Evolutionary conservation across 495 filamentous ascomycete species (phyloP).

Genomic region (Aspergillus ellipticus): DNA sequence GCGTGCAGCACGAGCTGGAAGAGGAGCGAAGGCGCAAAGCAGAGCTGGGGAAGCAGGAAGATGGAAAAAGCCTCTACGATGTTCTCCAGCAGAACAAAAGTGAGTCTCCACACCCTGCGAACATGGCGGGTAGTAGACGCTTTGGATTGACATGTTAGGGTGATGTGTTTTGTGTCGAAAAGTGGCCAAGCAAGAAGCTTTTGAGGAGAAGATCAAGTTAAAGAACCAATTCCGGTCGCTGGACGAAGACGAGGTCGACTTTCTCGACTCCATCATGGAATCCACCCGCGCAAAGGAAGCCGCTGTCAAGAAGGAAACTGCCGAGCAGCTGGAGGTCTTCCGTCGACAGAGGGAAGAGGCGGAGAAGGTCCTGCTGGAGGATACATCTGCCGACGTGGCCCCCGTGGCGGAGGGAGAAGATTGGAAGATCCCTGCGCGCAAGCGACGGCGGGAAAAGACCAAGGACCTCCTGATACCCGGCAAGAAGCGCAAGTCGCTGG

Average conservation of each 20-base stretch:
- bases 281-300: slow-evolving; percentile 68
- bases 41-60: slow-evolving; percentile 51
- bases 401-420: slow-evolving; percentile 42
- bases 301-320: slow-evolving; percentile 67
- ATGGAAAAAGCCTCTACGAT: slow-evolving; percentile 76
- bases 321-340: slow-evolving; percentile 68
- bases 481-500: slow-evolving; percentile 52
- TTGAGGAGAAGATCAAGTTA: slow-evolving; percentile 82
- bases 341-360: slow-evolving; percentile 64
- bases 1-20: slow-evolving; percentile 74
- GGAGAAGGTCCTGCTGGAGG: slow-evolving; percentile 48
- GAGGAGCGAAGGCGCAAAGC: slow-evolving; percentile 58
- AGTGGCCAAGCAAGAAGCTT: slow-evolving; percentile 95
- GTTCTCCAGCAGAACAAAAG: slow-evolving; percentile 93
- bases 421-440: slow-evolving; percentile 54
- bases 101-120: slow-evolving; percentile 36
- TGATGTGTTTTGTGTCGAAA: slow-evolving; percentile 23
- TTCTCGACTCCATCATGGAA: slow-evolving; percentile 74
- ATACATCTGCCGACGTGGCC: slow-evolving; percentile 30
- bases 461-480: slow-evolving; percentile 53
- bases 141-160: slow-evolving; percentile 53
- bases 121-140: background rate
- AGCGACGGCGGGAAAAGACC: slow-evolving; percentile 56
- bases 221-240: slow-evolving; percentile 93
- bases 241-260: slow-evolving; percentile 92